Conservation (phyloP, 495 filamentous ascomycete species). For the Lophium mytilinum region DNA sequence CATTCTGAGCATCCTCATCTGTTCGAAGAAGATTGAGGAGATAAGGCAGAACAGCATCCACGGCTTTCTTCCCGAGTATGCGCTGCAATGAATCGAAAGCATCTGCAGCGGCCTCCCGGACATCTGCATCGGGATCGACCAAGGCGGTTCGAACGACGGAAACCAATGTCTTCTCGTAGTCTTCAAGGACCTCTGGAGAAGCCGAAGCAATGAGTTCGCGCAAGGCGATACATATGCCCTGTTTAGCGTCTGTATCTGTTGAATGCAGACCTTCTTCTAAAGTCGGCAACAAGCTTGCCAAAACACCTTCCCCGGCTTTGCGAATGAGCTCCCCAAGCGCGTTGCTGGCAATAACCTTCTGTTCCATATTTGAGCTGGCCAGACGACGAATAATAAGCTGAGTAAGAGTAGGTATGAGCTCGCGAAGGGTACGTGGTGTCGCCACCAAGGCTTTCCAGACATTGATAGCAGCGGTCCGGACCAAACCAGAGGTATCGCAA, state of each 20-base stretch:
- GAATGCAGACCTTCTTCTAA: conserved; percentile 89
- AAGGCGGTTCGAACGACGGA: conserved; percentile 89
- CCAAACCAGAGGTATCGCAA: conserved; percentile 89
- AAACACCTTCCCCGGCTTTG: conserved; percentile 88
- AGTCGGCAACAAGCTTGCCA: conserved; percentile 79
- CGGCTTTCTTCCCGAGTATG: conserved; percentile 82
- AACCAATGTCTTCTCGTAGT: conserved; percentile 90
- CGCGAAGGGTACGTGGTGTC: conserved; percentile 85
- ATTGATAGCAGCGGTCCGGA: conserved; percentile 79
- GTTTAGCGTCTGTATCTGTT: conserved; percentile 85
- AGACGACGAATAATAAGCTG: conserved; percentile 91
- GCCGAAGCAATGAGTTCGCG: conserved; percentile 91
- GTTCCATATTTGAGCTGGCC: conserved; percentile 93
- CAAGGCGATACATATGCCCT: conserved; percentile 95
- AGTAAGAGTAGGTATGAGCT: conserved; percentile 87
- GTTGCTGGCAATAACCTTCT: conserved; percentile 96
- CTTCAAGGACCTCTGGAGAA: conserved; percentile 78
- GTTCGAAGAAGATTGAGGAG: conserved; percentile 78
- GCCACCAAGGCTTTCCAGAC: conserved; percentile 98
- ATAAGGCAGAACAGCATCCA: conserved; percentile 90
- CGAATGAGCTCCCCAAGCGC: conserved; percentile 92
- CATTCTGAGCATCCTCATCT: conserved; percentile 83
- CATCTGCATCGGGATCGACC: conserved; percentile 80
- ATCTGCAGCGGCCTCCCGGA: conserved; percentile 91
- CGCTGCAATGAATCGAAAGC: conserved; percentile 93